These are phyloP conservation scores for Rhizophora apiculata DNA, from an alignment of 345 rosid species.

Conservation along the genomic window DNA sequence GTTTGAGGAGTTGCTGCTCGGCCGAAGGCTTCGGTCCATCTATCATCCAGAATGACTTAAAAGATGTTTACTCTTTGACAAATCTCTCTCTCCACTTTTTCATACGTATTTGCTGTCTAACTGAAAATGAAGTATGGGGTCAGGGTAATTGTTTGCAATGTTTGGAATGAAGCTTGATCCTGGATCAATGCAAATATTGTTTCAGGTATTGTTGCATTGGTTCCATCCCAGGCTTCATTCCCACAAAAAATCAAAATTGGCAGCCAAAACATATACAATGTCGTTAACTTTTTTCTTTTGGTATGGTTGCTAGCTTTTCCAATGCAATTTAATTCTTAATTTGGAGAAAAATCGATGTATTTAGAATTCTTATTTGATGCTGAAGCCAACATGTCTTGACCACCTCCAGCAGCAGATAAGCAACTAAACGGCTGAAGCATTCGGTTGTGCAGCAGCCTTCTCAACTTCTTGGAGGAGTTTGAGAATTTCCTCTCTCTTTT, in stretches of 20 bases:
- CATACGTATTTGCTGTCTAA: too few species aligned
- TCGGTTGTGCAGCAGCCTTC: constrained; percentile 17
- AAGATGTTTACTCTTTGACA: too few species aligned
- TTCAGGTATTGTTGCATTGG: not conserved
- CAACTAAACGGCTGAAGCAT: constrained; percentile 4
- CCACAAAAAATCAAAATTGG: constrained; percentile 9
- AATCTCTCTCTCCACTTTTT: too few species aligned
- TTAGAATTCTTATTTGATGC: too few species aligned
- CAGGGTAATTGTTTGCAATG: constrained; percentile 6
- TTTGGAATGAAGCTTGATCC: constrained; percentile 25
- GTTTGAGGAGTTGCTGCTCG: too few species aligned
- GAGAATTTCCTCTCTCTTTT: constrained; percentile 53
- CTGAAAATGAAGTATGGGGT: too few species aligned
- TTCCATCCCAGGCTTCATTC: constrained; percentile 32
- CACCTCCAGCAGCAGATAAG: not conserved
- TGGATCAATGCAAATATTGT: constrained; percentile 8
- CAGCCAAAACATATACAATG: not conserved
- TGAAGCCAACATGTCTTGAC: not conserved
- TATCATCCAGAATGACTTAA: too few species aligned
- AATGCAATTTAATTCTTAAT: too few species aligned
- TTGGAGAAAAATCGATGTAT: too few species aligned
- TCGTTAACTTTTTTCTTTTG: too few species aligned
- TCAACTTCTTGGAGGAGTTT: constrained; percentile 47
- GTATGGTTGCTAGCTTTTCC: too few species aligned
- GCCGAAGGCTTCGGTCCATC: too few species aligned